Percentiles rank a stretch among this genome's conserved stretches.
These are phyloP conservation scores for Teratosphaeria zuluensis DNA, from an alignment of 2,329 filamentous ascomycete genomes.

Conservation along the genomic window DNA sequence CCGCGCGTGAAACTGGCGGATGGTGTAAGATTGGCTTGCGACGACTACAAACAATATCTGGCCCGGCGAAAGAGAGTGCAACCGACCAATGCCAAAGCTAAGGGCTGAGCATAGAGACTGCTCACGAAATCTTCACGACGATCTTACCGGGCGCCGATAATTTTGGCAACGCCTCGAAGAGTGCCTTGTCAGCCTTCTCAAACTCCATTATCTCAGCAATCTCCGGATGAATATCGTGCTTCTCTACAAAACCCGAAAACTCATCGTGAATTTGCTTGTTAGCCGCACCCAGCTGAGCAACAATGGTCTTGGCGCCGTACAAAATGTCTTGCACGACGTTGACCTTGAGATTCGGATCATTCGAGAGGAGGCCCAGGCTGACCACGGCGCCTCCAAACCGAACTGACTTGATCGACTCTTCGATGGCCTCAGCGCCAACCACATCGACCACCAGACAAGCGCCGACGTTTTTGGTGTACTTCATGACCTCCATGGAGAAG, in stretches of 20 bases:
- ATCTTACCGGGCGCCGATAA: constrained; percentile 27
- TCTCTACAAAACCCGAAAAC: constrained; percentile 30
- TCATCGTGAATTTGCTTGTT: constrained; percentile 36
- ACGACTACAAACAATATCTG: constrained; percentile 21
- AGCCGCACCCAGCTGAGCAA: constrained; percentile 14
- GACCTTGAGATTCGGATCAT: constrained; percentile 9
- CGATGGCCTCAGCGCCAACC: constrained; percentile 37
- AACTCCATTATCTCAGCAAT: constrained; percentile 31
- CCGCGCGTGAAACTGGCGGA: constrained; percentile 43
- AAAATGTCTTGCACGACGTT: constrained; percentile 12
- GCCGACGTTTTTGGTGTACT: constrained; percentile 30
- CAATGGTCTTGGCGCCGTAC: constrained; percentile 14
- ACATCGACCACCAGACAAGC: constrained; percentile 41
- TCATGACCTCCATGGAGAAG: constrained; percentile 49
- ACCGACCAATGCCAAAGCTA: neutral
- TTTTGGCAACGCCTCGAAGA: constrained; percentile 18
- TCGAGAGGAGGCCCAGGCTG: constrained; percentile 21
- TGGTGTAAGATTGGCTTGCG: constrained; percentile 40
- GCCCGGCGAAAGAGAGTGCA: neutral
- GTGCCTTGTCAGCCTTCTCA: constrained; percentile 21
- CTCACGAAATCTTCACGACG: constrained; percentile 10
- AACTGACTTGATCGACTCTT: constrained; percentile 30
- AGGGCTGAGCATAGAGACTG: neutral
- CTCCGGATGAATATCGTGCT: constrained; percentile 30
- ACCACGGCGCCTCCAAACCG: constrained; percentile 28